These are phyloP conservation scores for Mesotaenium endlicherianum DNA, from an alignment of 139 green algal species.

Conservation along the genomic window DNA sequence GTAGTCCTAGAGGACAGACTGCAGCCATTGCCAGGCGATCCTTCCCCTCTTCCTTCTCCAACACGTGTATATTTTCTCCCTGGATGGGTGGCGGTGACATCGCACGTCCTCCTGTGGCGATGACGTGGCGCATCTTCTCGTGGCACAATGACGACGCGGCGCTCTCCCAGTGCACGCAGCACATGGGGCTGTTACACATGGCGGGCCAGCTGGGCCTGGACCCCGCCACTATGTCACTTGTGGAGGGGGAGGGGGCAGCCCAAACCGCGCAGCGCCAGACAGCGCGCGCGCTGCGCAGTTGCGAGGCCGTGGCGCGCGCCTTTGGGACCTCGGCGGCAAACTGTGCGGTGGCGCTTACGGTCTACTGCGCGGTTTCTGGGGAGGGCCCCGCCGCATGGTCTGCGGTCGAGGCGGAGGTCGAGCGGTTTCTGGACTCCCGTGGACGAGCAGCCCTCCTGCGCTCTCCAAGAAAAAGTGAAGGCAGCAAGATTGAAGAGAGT, in stretches of 20 bases:
- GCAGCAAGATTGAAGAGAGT: neutral
- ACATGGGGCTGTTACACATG: conserved; percentile 27
- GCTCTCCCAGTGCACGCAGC: no score
- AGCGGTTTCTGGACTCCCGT: neutral
- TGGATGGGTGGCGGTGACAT: no score
- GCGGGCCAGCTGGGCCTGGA: conserved; percentile 42
- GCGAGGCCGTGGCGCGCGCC: conserved; percentile 26
- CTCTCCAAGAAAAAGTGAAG: neutral
- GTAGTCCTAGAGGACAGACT: no score
- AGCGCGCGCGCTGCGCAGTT: conserved; percentile 29
- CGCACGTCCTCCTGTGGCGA: no score
- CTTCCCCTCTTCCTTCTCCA: no score
- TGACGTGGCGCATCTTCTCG: no score
- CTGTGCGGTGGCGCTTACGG: neutral
- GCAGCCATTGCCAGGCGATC: no score
- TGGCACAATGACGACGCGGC: no score
- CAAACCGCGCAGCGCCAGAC: no score
- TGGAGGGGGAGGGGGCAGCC: neutral
- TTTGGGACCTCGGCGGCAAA: neutral
- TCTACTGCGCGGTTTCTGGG: neutral
- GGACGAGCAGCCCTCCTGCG: neutral
- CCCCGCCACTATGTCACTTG: conserved; percentile 36
- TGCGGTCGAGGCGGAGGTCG: neutral
- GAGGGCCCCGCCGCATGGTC: neutral
- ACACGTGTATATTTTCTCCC: no score